A percentile compares a stretch with the other conserved stretches of the same genome.
Evolutionary conservation across 371 early-diverging fungal genomes (phyloP).

Genomic region (Entomophthora muscae): DNA sequence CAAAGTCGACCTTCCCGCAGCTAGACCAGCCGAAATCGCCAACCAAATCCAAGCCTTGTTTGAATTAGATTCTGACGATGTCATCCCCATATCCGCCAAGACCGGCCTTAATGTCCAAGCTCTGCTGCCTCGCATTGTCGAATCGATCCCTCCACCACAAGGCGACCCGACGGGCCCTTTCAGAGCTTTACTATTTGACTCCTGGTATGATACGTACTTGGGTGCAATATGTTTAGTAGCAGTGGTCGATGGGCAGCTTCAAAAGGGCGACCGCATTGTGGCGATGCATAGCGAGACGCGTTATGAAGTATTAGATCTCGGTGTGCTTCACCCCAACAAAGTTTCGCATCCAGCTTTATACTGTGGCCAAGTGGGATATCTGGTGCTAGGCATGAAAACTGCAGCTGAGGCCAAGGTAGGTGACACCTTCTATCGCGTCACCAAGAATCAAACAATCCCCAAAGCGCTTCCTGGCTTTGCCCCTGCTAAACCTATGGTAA

Average conservation of each 20-base stretch:
- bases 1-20: constrained; percentile 86
- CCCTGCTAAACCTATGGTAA: constrained; percentile 79
- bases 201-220: constrained; percentile 89
- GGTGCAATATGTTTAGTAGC: constrained; percentile 89
- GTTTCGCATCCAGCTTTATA: constrained; percentile 32
- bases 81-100: constrained; percentile 67
- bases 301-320: constrained; percentile 85
- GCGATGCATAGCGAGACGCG: constrained; percentile 51
- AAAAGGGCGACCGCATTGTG: constrained; percentile 68
- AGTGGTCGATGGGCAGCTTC: constrained; percentile 64
- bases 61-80: constrained; percentile 49
- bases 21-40: constrained; percentile 58
- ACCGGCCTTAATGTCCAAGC: constrained; percentile 60
- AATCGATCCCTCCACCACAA: constrained; percentile 53
- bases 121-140: constrained; percentile 60
- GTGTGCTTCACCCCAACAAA: constrained; percentile 88
- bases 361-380: constrained; percentile 91
- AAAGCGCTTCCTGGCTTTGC: constrained; percentile 76
- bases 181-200: constrained; percentile 79
- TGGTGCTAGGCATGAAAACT: constrained; percentile 81
- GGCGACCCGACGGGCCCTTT: constrained; percentile 46
- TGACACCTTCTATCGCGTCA: constrained; percentile 66
- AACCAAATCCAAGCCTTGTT: constrained; percentile 73
- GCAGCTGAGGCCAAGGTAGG: constrained; percentile 89
- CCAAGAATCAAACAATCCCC: constrained; percentile 19